Conservation (phyloP, 805 yeast genomes). For the Debaryomyces tyrocola region DNA sequence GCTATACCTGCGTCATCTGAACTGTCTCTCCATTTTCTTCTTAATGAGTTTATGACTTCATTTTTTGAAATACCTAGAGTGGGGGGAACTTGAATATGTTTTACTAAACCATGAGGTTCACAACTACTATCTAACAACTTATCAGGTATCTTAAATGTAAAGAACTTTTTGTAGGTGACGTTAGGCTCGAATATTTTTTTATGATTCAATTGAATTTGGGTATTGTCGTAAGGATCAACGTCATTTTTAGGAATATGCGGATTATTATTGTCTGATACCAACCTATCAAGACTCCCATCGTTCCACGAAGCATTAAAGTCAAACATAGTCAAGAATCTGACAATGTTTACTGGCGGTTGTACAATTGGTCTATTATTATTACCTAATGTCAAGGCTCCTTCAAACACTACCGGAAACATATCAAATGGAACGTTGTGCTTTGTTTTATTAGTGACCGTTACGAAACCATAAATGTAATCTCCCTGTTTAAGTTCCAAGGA, state of each 20-base stretch:
- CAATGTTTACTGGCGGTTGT: slow-evolving; percentile 19
- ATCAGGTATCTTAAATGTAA: slow-evolving; percentile 39
- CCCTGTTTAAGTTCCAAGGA: slow-evolving; percentile 34
- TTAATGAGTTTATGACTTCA: slow-evolving; percentile 23
- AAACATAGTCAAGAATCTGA: slow-evolving; percentile 37
- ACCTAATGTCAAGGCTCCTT: slow-evolving; percentile 31
- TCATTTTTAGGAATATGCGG: slow-evolving; percentile 24
- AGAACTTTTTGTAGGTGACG: slow-evolving; percentile 39
- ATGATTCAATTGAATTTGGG: slow-evolving; percentile 22
- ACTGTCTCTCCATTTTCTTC: slow-evolving; percentile 25
- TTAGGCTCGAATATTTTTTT: slow-evolving; percentile 28
- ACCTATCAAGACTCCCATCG: slow-evolving; percentile 31
- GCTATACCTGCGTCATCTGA: slow-evolving; percentile 1
- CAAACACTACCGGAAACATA: slow-evolving; percentile 38
- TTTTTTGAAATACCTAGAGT: slow-evolving; percentile 34
- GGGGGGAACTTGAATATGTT: slow-evolving; percentile 39
- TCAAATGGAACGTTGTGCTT: slow-evolving; percentile 33
- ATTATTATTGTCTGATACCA: slow-evolving; percentile 28
- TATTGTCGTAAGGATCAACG: slow-evolving; percentile 34
- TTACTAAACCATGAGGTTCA: slow-evolving; percentile 30
- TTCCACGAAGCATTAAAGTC: slow-evolving; percentile 45
- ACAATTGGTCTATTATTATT: slow-evolving; percentile 17
- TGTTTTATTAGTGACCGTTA: slow-evolving; percentile 29
- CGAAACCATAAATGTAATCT: slow-evolving; percentile 37
- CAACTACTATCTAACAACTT: slow-evolving; percentile 36